These are phyloP conservation scores for Cryptosporidium sp. DNA, from an alignment of 169 alveolate genomes.

Conservation along the genomic window DNA sequence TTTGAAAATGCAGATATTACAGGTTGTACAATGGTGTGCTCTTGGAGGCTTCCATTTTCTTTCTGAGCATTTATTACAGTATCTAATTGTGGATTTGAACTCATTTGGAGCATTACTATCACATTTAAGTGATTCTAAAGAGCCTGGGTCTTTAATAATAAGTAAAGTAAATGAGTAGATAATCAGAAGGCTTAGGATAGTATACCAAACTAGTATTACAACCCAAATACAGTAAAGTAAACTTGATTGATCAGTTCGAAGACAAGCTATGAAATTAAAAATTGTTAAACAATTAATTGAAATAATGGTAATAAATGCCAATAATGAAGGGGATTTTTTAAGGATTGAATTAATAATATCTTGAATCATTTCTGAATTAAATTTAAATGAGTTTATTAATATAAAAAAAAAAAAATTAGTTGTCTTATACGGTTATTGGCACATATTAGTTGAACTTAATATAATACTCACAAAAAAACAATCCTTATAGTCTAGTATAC, in stretches of 20 bases:
- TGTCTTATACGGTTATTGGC: not conserved
- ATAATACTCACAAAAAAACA: not conserved
- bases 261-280: not conserved
- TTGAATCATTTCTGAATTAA: not conserved
- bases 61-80: constrained; percentile 73
- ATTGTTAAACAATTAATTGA: not conserved
- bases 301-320: not conserved
- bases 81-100: not conserved
- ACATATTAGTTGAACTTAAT: not conserved
- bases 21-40: constrained; percentile 91
- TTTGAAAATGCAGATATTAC: constrained; percentile 86
- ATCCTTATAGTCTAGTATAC: not conserved
- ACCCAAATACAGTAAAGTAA: not conserved
- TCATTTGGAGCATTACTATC: not conserved
- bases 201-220: not conserved
- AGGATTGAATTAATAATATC: not conserved
- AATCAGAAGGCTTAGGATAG: not conserved
- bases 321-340: not conserved
- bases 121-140: constrained; percentile 11
- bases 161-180: constrained; percentile 1
- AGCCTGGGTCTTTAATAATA: constrained; percentile 74
- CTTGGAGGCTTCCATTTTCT: constrained; percentile 87
- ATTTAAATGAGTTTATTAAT: not conserved
- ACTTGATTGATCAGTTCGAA: not conserved
- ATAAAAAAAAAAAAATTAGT: no score